Percentiles rank a stretch among this genome's conserved stretches.
These are phyloP conservation scores for Ophiostoma populinum DNA, from an alignment of 2,329 filamentous ascomycete species.

Conservation along the genomic window DNA sequence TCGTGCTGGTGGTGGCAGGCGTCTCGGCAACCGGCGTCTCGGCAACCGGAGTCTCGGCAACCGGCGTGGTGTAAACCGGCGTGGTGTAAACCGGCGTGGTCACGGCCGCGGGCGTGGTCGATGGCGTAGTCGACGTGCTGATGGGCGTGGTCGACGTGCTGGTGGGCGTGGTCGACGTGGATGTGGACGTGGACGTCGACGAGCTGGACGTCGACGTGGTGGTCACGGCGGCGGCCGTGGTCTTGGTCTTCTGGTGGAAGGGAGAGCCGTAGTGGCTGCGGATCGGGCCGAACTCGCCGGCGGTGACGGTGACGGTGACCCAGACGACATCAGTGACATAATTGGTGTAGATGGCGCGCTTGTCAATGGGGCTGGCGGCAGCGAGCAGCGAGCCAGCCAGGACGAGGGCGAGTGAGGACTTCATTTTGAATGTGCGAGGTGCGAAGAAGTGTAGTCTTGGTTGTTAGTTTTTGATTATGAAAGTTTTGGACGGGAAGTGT, in stretches of 20 bases:
- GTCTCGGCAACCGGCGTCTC: too few species aligned
- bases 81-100: too few species aligned
- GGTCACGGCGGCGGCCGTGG: conserved; percentile 5
- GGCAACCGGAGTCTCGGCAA: too few species aligned
- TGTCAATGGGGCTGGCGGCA: conserved; percentile 26
- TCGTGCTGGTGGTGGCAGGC: conserved; percentile 2
- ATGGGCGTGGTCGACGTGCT: conserved; percentile 2
- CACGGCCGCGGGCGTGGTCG: conserved; percentile 3
- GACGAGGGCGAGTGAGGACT: conserved; percentile 28
- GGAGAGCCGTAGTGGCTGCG: conserved; percentile 2
- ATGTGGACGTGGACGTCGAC: background rate
- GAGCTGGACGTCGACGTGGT: background rate
- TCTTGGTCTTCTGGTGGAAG: conserved; percentile 1
- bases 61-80: too few species aligned
- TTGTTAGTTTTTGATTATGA: background rate
- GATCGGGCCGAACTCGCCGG: background rate
- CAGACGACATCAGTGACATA: conserved; percentile 25
- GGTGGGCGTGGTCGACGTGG: background rate
- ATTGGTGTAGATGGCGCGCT: conserved; percentile 23
- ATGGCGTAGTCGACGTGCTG: conserved; percentile 2
- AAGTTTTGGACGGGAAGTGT: too few species aligned
- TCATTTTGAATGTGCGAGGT: conserved; percentile 25
- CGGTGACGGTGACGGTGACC: conserved; percentile 26
- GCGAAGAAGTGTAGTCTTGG: background rate
- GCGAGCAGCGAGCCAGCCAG: conserved; percentile 28